Evolutionary conservation across 345 rosid genomes (phyloP).

Genomic region (Citrus hindsii): DNA sequence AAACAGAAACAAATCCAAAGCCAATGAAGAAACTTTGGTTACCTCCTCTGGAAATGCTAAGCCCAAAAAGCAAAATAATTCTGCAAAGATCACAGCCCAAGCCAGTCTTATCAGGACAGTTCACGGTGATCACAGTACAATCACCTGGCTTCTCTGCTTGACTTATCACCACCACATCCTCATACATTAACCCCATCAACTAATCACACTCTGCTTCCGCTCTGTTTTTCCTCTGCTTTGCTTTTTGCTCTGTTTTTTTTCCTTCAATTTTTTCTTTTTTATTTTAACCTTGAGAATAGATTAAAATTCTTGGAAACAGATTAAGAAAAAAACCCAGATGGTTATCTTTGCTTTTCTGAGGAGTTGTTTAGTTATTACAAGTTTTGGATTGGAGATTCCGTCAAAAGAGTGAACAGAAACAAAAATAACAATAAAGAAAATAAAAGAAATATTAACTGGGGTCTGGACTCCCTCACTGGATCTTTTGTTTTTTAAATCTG

Average conservation of each 20-base stretch:
- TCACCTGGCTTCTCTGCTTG: constrained; percentile 40
- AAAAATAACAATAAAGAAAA: not conserved
- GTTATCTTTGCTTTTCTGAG: not conserved
- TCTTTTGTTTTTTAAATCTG: not conserved
- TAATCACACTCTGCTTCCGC: not conserved
- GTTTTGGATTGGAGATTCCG: constrained; percentile 8
- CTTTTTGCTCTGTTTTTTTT: not conserved
- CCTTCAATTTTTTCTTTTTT: too few species aligned
- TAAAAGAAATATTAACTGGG: not conserved
- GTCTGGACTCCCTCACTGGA: not conserved
- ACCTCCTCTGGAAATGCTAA: constrained; percentile 70
- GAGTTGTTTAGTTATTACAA: not conserved
- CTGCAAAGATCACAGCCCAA: constrained; percentile 73
- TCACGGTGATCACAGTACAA: constrained; percentile 49
- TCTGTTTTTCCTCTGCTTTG: not conserved
- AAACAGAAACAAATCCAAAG: not conserved
- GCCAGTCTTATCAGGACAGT: constrained; percentile 73
- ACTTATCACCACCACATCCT: constrained; percentile 52
- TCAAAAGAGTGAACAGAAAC: constrained; percentile 11
- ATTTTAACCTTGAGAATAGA: not conserved
- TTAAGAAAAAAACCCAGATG: not conserved
- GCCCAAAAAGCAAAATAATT: constrained; percentile 49
- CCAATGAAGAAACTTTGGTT: not conserved
- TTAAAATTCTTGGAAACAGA: not conserved
- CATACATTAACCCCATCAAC: constrained; percentile 48